These are phyloP conservation scores for Nannochloris sp. DNA, from an alignment of 139 green algal species.

Conservation along the genomic window DNA sequence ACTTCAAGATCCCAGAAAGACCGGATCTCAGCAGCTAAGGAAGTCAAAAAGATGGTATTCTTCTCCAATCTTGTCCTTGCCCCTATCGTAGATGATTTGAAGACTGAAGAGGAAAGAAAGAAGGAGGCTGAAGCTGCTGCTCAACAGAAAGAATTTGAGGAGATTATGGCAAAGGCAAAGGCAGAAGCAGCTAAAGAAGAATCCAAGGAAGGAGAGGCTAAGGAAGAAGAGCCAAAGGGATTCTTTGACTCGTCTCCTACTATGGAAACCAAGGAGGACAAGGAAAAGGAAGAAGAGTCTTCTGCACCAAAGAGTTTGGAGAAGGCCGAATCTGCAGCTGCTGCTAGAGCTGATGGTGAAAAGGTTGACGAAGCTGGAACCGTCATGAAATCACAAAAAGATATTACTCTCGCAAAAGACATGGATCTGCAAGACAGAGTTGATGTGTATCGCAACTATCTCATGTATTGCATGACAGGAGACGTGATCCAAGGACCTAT, in stretches of 20 bases:
- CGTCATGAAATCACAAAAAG: conserved; percentile 71
- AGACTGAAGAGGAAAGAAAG: conserved; percentile 36
- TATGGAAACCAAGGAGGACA: neutral
- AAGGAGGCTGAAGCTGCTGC: conserved; percentile 21
- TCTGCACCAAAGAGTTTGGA: conserved; percentile 18
- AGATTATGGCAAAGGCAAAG: conserved; percentile 26
- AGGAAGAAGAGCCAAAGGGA: conserved; percentile 25
- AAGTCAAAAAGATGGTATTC: conserved; percentile 90
- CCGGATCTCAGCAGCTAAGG: conserved; percentile 56
- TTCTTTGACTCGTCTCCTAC: neutral
- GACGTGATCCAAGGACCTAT: conserved; percentile 86
- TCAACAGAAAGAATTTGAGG: conserved; percentile 38
- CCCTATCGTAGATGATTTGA: conserved; percentile 70
- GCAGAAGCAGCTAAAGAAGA: conserved; percentile 25
- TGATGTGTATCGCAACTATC: conserved; percentile 92
- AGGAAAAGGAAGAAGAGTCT: conserved; percentile 11
- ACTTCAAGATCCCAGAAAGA: conserved; percentile 42
- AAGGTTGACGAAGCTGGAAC: conserved; percentile 3
- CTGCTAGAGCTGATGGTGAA: conserved; percentile 21
- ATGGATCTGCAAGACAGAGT: conserved; percentile 61
- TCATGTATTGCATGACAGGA: conserved; percentile 81
- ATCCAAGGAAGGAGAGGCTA: conserved; percentile 30
- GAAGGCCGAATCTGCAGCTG: conserved; percentile 37
- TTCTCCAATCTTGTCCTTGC: conserved; percentile 86
- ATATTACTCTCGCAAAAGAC: conserved; percentile 83